phyloP scores from a whole-genome alignment of 352 stramenopile genomes.

The Globisporangium solare region DNA sequence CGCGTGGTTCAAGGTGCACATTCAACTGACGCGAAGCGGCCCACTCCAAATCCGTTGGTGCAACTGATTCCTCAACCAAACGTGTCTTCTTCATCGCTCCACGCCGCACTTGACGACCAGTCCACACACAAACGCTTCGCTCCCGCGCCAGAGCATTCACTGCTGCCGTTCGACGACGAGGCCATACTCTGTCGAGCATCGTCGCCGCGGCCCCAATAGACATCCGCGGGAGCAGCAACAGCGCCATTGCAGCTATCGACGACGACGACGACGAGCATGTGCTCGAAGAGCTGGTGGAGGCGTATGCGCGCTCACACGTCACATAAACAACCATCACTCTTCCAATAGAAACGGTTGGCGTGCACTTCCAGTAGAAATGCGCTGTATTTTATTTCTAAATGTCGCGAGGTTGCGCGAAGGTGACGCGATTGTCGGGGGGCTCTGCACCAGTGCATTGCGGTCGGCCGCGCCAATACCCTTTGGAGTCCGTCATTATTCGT shows the following conservation, averaged over 20 bases:
- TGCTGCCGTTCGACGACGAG: not conserved
- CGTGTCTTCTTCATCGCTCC: constrained; percentile 9
- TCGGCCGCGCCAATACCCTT: constrained; percentile 7
- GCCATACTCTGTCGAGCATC: not conserved
- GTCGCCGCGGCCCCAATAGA: not conserved
- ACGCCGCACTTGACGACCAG: not conserved
- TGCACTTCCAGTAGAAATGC: too few species aligned
- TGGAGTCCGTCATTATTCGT: not conserved
- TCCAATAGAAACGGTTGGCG: not conserved
- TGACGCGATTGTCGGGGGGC: constrained; percentile 19
- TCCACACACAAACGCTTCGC: not conserved
- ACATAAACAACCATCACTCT: constrained; percentile 9
- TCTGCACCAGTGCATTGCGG: constrained; percentile 59
- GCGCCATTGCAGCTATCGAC: not conserved
- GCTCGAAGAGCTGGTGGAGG: constrained; percentile 20
- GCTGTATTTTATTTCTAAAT: too few species aligned
- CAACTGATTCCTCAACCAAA: constrained; percentile 10
- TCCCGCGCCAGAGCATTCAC: not conserved
- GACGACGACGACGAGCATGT: constrained; percentile 14
- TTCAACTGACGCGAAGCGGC: not conserved
- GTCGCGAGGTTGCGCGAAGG: constrained; percentile 36
- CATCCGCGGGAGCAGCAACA: not conserved
- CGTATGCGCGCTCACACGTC: constrained; percentile 11
- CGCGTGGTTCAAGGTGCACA: not conserved
- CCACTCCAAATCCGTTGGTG: not conserved